Conservation (phyloP, 176 grass and related monocot genomes). For the Carex cristatella region DNA sequence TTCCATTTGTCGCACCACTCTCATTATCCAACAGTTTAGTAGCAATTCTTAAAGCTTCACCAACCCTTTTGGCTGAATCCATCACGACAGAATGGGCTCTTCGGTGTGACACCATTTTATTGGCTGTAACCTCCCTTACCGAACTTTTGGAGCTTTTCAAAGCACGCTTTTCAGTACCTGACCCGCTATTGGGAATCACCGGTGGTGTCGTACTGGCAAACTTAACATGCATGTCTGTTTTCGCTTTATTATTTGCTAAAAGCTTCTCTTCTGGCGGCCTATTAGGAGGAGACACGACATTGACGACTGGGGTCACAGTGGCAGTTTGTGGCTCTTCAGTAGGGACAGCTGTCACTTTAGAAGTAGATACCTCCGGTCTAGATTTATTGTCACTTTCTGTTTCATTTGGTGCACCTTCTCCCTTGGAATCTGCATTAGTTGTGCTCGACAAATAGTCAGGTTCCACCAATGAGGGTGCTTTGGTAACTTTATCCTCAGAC, state of each 20-base stretch:
- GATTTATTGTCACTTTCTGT: neutral
- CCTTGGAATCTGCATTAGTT: neutral
- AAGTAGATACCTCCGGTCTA: neutral
- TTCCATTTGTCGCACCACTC: constrained; percentile 24
- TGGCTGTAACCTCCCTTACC: constrained; percentile 27
- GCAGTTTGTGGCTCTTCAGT: neutral
- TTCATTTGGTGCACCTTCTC: neutral
- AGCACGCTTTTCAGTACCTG: neutral
- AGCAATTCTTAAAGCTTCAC: constrained; percentile 22
- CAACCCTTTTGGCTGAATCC: constrained; percentile 34
- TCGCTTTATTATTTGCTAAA: constrained; percentile 8
- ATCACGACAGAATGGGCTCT: neutral
- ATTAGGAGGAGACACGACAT: neutral
- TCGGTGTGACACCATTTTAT: constrained; percentile 28
- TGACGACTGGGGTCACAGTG: neutral
- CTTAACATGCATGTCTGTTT: neutral
- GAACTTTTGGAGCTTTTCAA: constrained; percentile 23
- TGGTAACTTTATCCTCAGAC: neutral
- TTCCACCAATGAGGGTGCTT: constrained; percentile 2
- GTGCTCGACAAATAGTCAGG: neutral
- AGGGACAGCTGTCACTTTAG: constrained; percentile 2
- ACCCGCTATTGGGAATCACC: neutral
- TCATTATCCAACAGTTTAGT: constrained; percentile 29
- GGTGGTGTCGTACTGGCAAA: neutral
- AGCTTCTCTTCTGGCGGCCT: neutral